These are phyloP conservation scores for Rhododendron vialii DNA, from an alignment of 148 eudicot genomes.

Conservation along the genomic window DNA sequence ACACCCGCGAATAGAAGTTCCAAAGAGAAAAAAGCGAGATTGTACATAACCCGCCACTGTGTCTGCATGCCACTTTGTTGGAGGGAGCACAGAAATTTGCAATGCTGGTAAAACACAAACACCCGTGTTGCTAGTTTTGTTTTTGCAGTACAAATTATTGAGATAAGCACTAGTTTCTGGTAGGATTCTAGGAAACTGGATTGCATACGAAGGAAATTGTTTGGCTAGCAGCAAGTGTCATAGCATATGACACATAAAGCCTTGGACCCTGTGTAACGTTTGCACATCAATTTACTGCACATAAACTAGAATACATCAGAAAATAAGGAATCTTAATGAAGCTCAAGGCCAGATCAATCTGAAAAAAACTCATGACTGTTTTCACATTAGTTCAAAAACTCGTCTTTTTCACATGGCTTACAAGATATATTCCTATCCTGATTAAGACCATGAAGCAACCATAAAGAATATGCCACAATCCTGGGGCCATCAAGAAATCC, in stretches of 20 bases:
- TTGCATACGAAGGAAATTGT: background rate
- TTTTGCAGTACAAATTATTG: background rate
- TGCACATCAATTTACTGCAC: background rate
- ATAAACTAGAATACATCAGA: background rate
- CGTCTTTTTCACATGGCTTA: background rate
- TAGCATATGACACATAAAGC: background rate
- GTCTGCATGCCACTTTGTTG: constrained; percentile 8
- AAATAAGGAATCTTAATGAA: background rate
- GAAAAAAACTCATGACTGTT: background rate
- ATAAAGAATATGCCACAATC: background rate
- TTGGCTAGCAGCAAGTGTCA: background rate
- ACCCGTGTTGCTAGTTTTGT: background rate
- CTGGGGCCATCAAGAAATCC: background rate
- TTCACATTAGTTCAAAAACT: background rate
- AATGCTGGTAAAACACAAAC: constrained; percentile 2
- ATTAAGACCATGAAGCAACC: background rate
- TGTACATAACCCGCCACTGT: background rate
- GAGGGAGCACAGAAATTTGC: background rate
- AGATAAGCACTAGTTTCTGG: background rate
- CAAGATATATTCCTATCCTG: background rate
- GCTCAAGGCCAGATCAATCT: background rate
- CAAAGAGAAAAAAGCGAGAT: background rate
- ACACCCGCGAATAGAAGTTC: background rate
- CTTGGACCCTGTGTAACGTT: background rate
- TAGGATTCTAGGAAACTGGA: background rate